Percentiles rank a stretch among this genome's conserved stretches.
phyloP scores from a whole-genome alignment of 345 rosid species.

The Acer yangbiense region DNA sequence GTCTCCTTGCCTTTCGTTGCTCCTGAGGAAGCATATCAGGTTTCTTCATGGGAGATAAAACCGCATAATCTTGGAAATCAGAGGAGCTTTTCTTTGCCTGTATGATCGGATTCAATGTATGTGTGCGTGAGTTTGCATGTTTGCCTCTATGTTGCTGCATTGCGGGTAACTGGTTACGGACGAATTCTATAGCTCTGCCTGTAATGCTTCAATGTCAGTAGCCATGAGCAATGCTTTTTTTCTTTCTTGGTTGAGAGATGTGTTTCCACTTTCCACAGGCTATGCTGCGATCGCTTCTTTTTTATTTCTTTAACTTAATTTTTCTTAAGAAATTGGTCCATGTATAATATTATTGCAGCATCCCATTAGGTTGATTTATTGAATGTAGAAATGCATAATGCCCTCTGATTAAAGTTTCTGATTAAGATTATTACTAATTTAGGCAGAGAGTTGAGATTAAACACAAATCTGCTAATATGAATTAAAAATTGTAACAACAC shows the following conservation, averaged over 20 bases:
- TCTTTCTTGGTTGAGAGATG: neutral
- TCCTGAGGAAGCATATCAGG: conserved; percentile 68
- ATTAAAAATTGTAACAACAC: too few relatives aligned
- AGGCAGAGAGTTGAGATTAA: too few relatives aligned
- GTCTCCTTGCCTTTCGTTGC: conserved; percentile 71
- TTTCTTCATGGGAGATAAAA: conserved; percentile 84
- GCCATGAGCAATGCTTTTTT: neutral
- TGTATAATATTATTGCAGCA: neutral
- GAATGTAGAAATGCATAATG: neutral
- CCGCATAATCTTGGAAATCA: conserved; percentile 60
- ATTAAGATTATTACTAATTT: too few relatives aligned
- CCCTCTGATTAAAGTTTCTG: neutral
- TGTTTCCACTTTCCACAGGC: too few relatives aligned
- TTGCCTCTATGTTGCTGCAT: neutral
- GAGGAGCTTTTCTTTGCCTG: conserved; percentile 60
- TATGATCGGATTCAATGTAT: conserved; percentile 24
- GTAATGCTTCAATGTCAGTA: neutral
- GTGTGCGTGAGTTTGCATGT: neutral
- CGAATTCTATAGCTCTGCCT: neutral
- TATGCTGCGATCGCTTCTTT: too few relatives aligned
- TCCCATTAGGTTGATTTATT: neutral
- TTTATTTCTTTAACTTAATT: neutral
- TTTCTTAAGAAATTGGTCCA: neutral
- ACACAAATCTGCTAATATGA: too few relatives aligned
- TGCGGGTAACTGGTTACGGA: neutral